These are phyloP conservation scores for Yamadazyma sp. DNA, from an alignment of 1,139 yeast genomes.

Conservation along the genomic window DNA sequence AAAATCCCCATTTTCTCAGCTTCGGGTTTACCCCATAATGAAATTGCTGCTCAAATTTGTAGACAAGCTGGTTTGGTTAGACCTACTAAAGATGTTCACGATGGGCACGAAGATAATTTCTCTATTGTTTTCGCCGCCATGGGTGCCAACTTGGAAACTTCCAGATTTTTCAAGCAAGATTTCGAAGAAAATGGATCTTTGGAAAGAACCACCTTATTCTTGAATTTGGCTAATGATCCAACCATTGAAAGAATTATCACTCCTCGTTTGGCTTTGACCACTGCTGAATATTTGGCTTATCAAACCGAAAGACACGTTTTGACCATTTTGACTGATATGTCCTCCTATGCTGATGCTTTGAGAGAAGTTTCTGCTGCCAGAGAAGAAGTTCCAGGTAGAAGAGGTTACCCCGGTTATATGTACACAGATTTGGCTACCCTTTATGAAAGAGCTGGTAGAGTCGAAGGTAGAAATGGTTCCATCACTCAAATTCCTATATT, in stretches of 20 bases:
- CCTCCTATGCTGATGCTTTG: slow-evolving; percentile 97
- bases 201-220: slow-evolving; percentile 94
- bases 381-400: slow-evolving; percentile 99
- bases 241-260: slow-evolving; percentile 99
- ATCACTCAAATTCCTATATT: slow-evolving; percentile 98
- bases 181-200: slow-evolving; percentile 98
- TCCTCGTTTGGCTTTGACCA: slow-evolving; percentile 98
- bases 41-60: slow-evolving; percentile 99
- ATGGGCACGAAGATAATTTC: slow-evolving; percentile 99
- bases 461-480: slow-evolving; percentile 99
- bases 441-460: slow-evolving; percentile 99
- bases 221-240: slow-evolving; percentile 98
- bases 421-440: slow-evolving; percentile 98
- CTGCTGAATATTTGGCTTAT: slow-evolving; percentile 97
- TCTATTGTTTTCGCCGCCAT: slow-evolving; percentile 96
- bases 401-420: slow-evolving; percentile 99
- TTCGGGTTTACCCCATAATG: slow-evolving; percentile 98
- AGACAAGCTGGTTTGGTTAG: slow-evolving; percentile 99
- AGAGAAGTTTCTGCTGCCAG: slow-evolving; percentile 99
- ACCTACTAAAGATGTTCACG: slow-evolving; percentile 99
- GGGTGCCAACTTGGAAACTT: slow-evolving; percentile 53
- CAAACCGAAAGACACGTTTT: slow-evolving; percentile 99
- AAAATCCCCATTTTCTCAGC: slow-evolving; percentile 98
- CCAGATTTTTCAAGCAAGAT: slow-evolving; percentile 82
- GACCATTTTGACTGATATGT: slow-evolving; percentile 98